Evolutionary conservation across 169 alveolate genomes (phyloP), one percentile per base, ranked within the genome.

Genomic region (Perkinsus chesapeaki): DNA sequence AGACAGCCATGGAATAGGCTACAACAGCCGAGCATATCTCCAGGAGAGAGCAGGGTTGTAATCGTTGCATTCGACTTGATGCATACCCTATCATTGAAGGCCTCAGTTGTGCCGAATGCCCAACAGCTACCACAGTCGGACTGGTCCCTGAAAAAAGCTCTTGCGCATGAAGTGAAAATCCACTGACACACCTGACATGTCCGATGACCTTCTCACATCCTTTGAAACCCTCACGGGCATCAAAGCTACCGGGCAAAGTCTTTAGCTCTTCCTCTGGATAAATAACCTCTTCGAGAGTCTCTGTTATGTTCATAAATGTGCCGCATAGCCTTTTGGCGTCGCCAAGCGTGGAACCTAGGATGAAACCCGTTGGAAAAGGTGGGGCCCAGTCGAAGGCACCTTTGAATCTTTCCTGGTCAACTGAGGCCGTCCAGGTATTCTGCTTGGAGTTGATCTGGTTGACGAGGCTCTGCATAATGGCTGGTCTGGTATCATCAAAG

Each of bases 21-120:
- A n/a, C n/a, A n/a, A n/a, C n/a, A n/a, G n/a, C n/a, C n/a, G n/a
- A n/a, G n/a, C 82, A 60, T 60, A 27, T 60, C 82, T 9, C 82
- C 82, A 23, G 31, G 37, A 27, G 82, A 60, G 12, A 60, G 82
- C 1, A 60, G 82, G 37, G 12, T 16, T 23, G 82, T 60, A 34
- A 60, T 5, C 1, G 3, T 23, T 9, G 96, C 96, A 5, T 93
- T 90, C 36, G 96, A 91, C 39, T 73, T 92, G 91, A 97, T 97
- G 82, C 98, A 96, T 47, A 95, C 73, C 91, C 99, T 96, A 91
- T 97, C 98, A 82, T 96, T 93, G 82, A 97, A 93, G 91, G 98
- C 96, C 94, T 96, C 98, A 37, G 96, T 95, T 39, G 98, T 96
- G 39, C 97, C 98, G 92, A 97, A 97, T 23, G 98, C 99, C 99